phyloP scores from a whole-genome alignment of 306 rosid genomes.

The Inga laurina region DNA sequence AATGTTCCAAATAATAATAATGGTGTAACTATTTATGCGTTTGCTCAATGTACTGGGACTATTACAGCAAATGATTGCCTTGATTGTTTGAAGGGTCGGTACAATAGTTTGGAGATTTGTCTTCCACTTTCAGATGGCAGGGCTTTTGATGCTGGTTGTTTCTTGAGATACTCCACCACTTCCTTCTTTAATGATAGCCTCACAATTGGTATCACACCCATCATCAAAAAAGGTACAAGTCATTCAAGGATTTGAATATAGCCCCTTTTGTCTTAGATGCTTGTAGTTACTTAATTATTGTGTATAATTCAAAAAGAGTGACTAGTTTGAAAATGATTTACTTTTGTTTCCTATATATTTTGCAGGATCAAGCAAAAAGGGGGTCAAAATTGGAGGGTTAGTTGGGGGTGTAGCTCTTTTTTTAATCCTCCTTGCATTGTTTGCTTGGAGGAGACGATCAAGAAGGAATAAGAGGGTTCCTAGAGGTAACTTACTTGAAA shows the following conservation, averaged over 20 bases:
- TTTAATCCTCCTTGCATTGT: background rate
- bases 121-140: conserved; percentile 36
- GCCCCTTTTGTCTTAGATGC: background rate
- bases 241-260: background rate
- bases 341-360: background rate
- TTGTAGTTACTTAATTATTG: background rate
- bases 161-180: background rate
- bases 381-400: background rate
- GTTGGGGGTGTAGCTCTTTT: background rate
- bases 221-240: conserved; percentile 30
- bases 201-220: background rate
- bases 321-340: background rate
- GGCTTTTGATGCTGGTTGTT: conserved; percentile 33
- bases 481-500: background rate
- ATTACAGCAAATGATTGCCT: conserved; percentile 28
- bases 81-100: conserved; percentile 40
- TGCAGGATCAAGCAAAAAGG: background rate
- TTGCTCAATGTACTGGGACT: conserved; percentile 50
- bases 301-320: too few relatives aligned
- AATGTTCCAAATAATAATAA: background rate
- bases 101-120: conserved; percentile 29
- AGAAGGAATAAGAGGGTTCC: background rate
- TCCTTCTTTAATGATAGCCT: background rate
- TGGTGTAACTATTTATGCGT: conserved; percentile 25
- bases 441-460: background rate